Conservation (phyloP, 345 rosid species). For the Dimocarpus longan region DNA sequence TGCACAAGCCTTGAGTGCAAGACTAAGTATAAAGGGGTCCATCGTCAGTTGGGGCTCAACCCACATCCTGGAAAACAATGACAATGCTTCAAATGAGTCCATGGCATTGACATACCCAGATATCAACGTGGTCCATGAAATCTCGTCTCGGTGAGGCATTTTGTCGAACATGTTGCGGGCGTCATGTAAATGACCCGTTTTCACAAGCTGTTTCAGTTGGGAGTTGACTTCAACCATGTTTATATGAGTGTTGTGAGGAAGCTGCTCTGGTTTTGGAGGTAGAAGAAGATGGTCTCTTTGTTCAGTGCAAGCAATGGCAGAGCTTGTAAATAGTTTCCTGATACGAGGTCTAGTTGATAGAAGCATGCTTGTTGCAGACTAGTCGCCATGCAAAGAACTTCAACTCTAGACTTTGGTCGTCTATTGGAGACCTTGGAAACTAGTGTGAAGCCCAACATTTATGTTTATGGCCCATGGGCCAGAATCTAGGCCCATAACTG, state of each 20-base stretch:
- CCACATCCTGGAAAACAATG: conserved; percentile 67
- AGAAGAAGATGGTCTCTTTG: conserved; percentile 9
- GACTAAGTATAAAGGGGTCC: conserved; percentile 71
- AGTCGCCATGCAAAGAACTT: conserved; percentile 2
- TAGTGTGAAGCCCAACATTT: not conserved
- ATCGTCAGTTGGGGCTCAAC: conserved; percentile 46
- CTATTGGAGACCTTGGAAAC: not conserved
- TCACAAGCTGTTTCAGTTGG: conserved; percentile 37
- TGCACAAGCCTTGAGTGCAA: conserved; percentile 77
- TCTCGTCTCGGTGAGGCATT: conserved; percentile 67
- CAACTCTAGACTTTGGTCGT: no score
- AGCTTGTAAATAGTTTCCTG: conserved; percentile 25
- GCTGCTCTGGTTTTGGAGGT: conserved; percentile 16
- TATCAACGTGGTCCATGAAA: conserved; percentile 78
- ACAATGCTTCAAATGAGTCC: conserved; percentile 56
- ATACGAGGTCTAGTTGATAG: conserved; percentile 17
- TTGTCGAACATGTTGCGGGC: conserved; percentile 77
- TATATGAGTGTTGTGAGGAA: conserved; percentile 7
- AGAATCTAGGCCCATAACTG: not conserved
- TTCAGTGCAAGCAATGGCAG: conserved; percentile 20
- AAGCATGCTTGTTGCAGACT: conserved; percentile 16
- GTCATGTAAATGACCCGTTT: conserved; percentile 36
- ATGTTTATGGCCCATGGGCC: conserved; percentile 7
- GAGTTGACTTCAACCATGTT: conserved; percentile 44
- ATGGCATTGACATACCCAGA: conserved; percentile 62